A percentile compares a stretch with the other conserved stretches of the same genome.
Conservation (phyloP, 2,329 filamentous ascomycete species). For the Aspergillus fischeri region DNA sequence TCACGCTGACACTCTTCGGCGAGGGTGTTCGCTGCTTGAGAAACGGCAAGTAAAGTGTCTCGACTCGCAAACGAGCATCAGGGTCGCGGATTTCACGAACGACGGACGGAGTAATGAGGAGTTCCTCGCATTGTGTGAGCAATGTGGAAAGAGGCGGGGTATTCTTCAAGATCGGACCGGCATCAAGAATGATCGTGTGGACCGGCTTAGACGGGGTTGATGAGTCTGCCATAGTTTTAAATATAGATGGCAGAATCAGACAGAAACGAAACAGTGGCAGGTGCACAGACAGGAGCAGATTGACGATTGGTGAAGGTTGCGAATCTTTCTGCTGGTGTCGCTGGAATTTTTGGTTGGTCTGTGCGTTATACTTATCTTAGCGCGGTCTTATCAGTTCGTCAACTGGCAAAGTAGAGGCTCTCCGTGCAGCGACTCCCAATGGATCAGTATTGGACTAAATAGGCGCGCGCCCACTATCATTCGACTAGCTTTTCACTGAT, state of each 20-base stretch:
- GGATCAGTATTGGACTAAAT: too few relatives aligned
- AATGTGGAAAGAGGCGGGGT: slow-evolving; percentile 80
- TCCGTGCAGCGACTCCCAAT: too few relatives aligned
- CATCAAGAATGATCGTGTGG: slow-evolving; percentile 81
- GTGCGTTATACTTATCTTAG: slow-evolving; percentile 40
- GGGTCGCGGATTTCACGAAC: slow-evolving; percentile 83
- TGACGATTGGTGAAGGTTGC: slow-evolving; percentile 2
- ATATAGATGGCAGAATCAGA: neutral
- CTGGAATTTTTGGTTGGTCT: slow-evolving; percentile 32
- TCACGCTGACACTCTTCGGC: slow-evolving; percentile 71
- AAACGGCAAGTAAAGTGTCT: slow-evolving; percentile 83
- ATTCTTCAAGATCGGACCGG: slow-evolving; percentile 91
- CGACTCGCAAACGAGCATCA: slow-evolving; percentile 71
- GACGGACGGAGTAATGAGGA: slow-evolving; percentile 82
- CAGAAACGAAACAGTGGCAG: neutral
- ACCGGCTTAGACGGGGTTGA: slow-evolving; percentile 57
- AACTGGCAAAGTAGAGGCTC: neutral
- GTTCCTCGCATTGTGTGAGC: slow-evolving; percentile 67
- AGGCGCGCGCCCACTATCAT: too few relatives aligned
- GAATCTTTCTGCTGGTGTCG: slow-evolving; percentile 4
- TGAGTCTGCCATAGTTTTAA: slow-evolving; percentile 21
- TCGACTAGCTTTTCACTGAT: neutral
- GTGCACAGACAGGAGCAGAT: neutral
- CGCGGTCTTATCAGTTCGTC: slow-evolving; percentile 6
- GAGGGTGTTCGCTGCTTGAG: slow-evolving; percentile 70